These are phyloP conservation scores for Pseudoneurospora amorphoporcata DNA, from an alignment of 495 filamentous ascomycete genomes.

Conservation along the genomic window DNA sequence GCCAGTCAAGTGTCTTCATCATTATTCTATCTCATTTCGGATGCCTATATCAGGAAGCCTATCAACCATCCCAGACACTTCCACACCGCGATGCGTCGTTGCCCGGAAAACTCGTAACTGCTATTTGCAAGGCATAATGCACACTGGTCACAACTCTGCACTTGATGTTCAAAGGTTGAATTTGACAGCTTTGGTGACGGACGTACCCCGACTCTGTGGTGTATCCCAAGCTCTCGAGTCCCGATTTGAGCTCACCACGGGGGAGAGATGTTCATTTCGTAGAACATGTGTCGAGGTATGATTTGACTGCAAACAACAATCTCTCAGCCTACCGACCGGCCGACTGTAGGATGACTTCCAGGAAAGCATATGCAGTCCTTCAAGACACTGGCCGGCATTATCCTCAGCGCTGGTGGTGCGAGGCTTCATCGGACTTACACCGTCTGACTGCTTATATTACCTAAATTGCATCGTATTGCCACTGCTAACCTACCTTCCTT, in stretches of 20 bases:
- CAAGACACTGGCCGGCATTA: neutral
- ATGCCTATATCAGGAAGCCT: neutral
- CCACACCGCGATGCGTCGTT: neutral
- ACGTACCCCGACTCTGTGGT: neutral
- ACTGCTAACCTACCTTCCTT: neutral
- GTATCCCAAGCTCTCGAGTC: neutral
- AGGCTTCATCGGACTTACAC: neutral
- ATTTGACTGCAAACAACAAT: neutral
- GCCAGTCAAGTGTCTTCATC: neutral
- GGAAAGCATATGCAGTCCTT: neutral
- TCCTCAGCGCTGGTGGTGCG: neutral
- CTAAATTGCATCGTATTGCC: neutral
- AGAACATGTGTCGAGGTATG: neutral
- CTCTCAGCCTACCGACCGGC: neutral
- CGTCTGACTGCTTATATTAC: neutral
- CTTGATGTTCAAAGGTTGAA: neutral
- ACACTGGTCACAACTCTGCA: neutral
- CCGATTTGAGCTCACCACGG: neutral
- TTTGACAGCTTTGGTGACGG: neutral
- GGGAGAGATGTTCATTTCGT: neutral
- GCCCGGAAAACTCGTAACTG: neutral
- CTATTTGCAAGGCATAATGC: neutral
- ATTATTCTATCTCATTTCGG: neutral
- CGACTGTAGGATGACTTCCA: neutral
- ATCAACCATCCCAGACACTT: neutral